These are phyloP conservation scores for Termitomyces titanicus DNA, from an alignment of 768 basidiomycete species.

Conservation along the genomic window DNA sequence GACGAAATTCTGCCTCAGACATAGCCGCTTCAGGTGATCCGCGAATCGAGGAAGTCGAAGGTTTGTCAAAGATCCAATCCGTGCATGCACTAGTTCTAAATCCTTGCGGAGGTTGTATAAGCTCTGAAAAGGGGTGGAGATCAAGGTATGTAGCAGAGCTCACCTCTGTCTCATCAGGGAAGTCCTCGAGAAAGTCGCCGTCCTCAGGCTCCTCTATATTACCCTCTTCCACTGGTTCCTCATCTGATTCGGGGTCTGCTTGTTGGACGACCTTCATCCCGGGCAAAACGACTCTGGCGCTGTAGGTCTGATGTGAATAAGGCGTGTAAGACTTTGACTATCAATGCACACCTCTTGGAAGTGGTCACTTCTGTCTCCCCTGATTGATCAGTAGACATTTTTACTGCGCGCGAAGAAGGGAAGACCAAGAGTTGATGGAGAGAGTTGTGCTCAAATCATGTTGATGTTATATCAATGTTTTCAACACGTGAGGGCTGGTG, in stretches of 20 bases:
- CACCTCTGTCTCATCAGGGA: slow-evolving; percentile 85
- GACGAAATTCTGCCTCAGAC: slow-evolving; percentile 85
- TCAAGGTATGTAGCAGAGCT: slow-evolving; percentile 15
- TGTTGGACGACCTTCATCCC: slow-evolving; percentile 25
- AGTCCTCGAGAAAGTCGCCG: slow-evolving; percentile 69
- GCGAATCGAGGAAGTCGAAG: slow-evolving; percentile 77
- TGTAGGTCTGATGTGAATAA: slow-evolving; percentile 5
- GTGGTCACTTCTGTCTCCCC: not conserved
- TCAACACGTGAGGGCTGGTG: too few species aligned
- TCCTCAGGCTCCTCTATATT: slow-evolving; percentile 44
- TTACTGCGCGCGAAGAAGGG: not conserved
- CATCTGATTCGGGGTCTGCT: slow-evolving; percentile 38
- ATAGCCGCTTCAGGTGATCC: slow-evolving; percentile 63
- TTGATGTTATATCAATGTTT: too few species aligned
- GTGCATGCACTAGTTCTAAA: slow-evolving; percentile 79
- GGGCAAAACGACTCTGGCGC: slow-evolving; percentile 49
- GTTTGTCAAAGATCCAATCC: slow-evolving; percentile 62
- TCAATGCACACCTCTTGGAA: slow-evolving; percentile 9
- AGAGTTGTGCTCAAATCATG: too few species aligned
- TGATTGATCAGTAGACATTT: not conserved
- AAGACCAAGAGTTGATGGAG: not conserved
- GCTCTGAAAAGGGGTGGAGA: not conserved
- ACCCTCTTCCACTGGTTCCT: slow-evolving; percentile 38
- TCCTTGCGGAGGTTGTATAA: slow-evolving; percentile 48
- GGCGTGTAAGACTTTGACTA: not conserved